These are phyloP conservation scores for Kluyveromyces lactis DNA, from an alignment of 805 yeast genomes.

Conservation along the genomic window DNA sequence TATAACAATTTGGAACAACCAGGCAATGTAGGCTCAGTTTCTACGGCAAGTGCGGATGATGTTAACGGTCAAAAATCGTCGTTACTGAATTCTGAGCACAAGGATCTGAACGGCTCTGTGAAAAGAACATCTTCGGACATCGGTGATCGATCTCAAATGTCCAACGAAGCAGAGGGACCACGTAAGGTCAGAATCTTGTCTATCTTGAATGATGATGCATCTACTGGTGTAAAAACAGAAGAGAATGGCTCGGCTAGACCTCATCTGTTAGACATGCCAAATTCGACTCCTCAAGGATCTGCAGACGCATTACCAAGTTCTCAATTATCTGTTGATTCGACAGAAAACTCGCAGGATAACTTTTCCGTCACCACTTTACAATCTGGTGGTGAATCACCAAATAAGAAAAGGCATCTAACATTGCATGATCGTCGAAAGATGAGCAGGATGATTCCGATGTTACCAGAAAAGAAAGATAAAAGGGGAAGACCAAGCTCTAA, in stretches of 20 bases:
- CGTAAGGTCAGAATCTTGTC: slow-evolving; percentile 21
- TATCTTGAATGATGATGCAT: slow-evolving; percentile 20
- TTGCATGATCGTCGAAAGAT: slow-evolving; percentile 3
- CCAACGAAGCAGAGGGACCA: background rate
- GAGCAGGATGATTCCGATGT: slow-evolving; percentile 7
- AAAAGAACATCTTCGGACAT: background rate
- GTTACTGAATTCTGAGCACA: background rate
- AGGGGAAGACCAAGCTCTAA: slow-evolving; percentile 9
- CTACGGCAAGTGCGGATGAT: background rate
- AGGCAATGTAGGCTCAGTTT: background rate
- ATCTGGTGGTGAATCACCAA: background rate
- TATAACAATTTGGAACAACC: too few relatives aligned
- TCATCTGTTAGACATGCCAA: slow-evolving; percentile 3
- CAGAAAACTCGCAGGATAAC: background rate
- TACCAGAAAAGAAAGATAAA: slow-evolving; percentile 9
- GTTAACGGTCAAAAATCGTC: background rate
- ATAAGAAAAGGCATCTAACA: background rate
- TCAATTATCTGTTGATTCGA: background rate
- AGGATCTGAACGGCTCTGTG: too few relatives aligned
- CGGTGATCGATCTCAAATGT: background rate
- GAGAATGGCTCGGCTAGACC: background rate
- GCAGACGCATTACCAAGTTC: background rate
- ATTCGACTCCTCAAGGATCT: background rate
- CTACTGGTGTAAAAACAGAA: slow-evolving; percentile 6
- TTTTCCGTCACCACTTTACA: background rate